Evolutionary conservation across 306 rosid genomes (phyloP).

Genomic region (Prunus fruticosa): DNA sequence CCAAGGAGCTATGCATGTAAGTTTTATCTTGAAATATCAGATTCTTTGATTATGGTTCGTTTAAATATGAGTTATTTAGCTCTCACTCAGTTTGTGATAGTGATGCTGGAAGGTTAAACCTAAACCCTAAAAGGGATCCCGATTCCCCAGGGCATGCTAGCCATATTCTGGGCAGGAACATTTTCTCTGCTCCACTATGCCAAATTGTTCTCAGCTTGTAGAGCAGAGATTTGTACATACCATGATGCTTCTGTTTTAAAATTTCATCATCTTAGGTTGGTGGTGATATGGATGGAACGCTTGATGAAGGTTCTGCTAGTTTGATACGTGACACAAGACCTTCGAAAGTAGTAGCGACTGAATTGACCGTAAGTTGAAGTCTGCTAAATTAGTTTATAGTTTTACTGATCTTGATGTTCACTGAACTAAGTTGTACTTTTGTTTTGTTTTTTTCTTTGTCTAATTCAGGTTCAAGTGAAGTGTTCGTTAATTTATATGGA

Average conservation of each 20-base stretch:
- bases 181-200: neutral
- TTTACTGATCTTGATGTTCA: constrained; percentile 3
- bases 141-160: neutral
- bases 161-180: neutral
- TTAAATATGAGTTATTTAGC: neutral
- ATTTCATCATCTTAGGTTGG: constrained; percentile 52
- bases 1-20: constrained; percentile 57
- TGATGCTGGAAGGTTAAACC: neutral
- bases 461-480: constrained; percentile 79
- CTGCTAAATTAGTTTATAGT: constrained; percentile 7
- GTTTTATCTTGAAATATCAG: constrained; percentile 28
- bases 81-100: neutral
- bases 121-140: neutral
- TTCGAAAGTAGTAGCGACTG: constrained; percentile 82
- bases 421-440: neutral
- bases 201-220: neutral
- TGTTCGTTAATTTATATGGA: constrained; percentile 82
- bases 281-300: constrained; percentile 79
- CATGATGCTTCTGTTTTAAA: neutral
- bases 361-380: constrained; percentile 72
- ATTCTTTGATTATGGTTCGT: neutral
- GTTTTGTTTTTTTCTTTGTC: neutral
- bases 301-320: constrained; percentile 81
- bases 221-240: neutral
- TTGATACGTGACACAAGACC: constrained; percentile 87